Evolutionary conservation across 352 stramenopile species (phyloP).

Genomic region (Blastocystis sp.): DNA sequence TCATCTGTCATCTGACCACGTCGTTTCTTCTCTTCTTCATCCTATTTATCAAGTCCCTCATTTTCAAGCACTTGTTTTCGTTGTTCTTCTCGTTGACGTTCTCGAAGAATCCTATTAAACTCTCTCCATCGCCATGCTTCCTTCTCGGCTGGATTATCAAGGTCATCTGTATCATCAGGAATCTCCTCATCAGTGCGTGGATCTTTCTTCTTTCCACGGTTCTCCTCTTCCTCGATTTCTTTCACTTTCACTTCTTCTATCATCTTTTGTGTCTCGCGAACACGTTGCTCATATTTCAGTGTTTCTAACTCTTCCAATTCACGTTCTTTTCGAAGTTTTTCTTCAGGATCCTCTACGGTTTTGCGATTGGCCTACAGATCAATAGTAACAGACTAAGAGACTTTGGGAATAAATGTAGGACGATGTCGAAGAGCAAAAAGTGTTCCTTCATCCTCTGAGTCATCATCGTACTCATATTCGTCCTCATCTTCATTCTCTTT

Average conservation of each 20-base stretch:
- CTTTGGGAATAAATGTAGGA: slow-evolving; percentile 56
- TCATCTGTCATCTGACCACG: slow-evolving; percentile 89
- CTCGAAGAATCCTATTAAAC: slow-evolving; percentile 84
- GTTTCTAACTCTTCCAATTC: slow-evolving; percentile 71
- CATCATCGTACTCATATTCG: slow-evolving; percentile 43
- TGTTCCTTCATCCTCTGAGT: slow-evolving; percentile 58
- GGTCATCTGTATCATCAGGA: slow-evolving; percentile 82
- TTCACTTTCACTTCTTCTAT: slow-evolving; percentile 69
- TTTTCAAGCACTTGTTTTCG: slow-evolving; percentile 71
- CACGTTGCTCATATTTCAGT: slow-evolving; percentile 72
- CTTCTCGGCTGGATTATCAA: slow-evolving; percentile 84
- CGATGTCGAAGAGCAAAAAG: slow-evolving; percentile 29
- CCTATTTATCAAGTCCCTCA: slow-evolving; percentile 65
- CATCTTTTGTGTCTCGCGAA: slow-evolving; percentile 40
- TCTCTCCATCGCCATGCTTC: slow-evolving; percentile 88
- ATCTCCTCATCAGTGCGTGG: slow-evolving; percentile 77
- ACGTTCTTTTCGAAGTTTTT: slow-evolving; percentile 68
- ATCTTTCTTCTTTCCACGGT: slow-evolving; percentile 71
- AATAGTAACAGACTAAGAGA: background rate
- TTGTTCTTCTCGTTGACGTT: slow-evolving; percentile 80
- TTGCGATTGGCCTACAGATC: slow-evolving; percentile 19
- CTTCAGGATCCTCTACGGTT: slow-evolving; percentile 54
- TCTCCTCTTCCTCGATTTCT: slow-evolving; percentile 70
- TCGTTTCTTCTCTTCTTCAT: slow-evolving; percentile 81
- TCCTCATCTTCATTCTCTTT: slow-evolving; percentile 8